Percentiles rank a stretch among this genome's conserved stretches.
Conservation (phyloP, 345 rosid genomes). For the Hibiscus trionum region DNA sequence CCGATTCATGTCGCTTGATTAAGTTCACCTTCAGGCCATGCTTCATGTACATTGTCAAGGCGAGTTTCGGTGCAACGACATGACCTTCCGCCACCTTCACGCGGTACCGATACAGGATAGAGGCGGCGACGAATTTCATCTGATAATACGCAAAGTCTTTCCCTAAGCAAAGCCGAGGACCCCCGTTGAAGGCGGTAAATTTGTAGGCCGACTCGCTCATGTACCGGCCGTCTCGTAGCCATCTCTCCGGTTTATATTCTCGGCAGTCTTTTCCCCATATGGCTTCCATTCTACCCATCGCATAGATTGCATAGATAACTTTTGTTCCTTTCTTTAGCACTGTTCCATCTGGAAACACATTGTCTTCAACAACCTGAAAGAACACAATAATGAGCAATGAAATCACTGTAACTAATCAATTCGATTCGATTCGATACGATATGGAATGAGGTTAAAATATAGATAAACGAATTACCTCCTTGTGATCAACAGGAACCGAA, state of each 20-base stretch:
- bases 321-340: slow-evolving; percentile 75
- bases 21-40: slow-evolving; percentile 55
- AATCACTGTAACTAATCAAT: no score
- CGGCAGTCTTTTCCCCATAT: slow-evolving; percentile 87
- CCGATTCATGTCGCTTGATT: slow-evolving; percentile 25
- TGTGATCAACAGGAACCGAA: slow-evolving; percentile 96
- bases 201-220: slow-evolving; percentile 85
- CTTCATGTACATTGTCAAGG: slow-evolving; percentile 94
- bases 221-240: slow-evolving; percentile 74
- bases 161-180: slow-evolving; percentile 87
- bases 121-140: slow-evolving; percentile 73
- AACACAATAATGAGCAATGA: neutral
- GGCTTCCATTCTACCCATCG: slow-evolving; percentile 96
- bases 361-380: slow-evolving; percentile 63
- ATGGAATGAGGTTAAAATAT: neutral
- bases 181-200: slow-evolving; percentile 92
- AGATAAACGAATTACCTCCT: slow-evolving; percentile 53
- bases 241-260: slow-evolving; percentile 82
- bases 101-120: slow-evolving; percentile 52
- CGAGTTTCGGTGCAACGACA: slow-evolving; percentile 59
- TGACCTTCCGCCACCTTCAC: slow-evolving; percentile 56
- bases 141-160: slow-evolving; percentile 94
- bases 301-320: slow-evolving; percentile 72
- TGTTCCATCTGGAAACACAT: slow-evolving; percentile 85
- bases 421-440: no score